These are phyloP conservation scores for Lizanozyma gosingica DNA, from an alignment of 1,139 yeast species.

Conservation along the genomic window DNA sequence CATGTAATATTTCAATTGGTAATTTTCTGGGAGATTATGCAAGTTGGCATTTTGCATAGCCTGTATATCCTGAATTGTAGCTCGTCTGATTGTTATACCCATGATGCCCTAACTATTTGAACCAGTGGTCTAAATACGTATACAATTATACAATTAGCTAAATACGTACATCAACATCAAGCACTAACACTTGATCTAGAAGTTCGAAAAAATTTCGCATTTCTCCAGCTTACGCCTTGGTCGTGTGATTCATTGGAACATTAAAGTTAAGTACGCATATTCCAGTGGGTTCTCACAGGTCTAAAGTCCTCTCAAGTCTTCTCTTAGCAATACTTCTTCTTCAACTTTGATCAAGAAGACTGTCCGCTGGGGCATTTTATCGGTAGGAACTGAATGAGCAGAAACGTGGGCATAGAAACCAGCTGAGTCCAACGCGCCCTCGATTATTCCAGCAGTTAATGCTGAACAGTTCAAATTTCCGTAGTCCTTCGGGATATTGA, in stretches of 20 bases:
- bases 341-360: conserved; percentile 79
- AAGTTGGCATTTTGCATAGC: conserved; percentile 96
- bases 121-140: too few species aligned
- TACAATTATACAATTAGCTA: too few species aligned
- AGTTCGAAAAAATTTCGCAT: not conserved
- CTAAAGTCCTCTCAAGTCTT: conserved; percentile 21
- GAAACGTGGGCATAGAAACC: conserved; percentile 78
- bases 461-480: conserved; percentile 78
- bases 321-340: conserved; percentile 49
- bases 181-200: too few species aligned
- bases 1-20: conserved; percentile 83
- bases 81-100: conserved; percentile 87
- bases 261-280: too few species aligned
- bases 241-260: conserved; percentile 6
- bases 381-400: conserved; percentile 77
- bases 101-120: conserved; percentile 17
- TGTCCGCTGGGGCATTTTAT: conserved; percentile 58
- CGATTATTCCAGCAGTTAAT: conserved; percentile 83
- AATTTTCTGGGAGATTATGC: conserved; percentile 91
- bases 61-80: conserved; percentile 77
- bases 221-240: not conserved
- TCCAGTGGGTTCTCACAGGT: too few species aligned
- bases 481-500: conserved; percentile 74
- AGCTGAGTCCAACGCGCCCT: conserved; percentile 77
- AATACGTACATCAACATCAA: too few species aligned